Evolutionary conservation across 2,329 filamentous ascomycete species (phyloP).

Genomic region (Colletotrichum sp.): DNA sequence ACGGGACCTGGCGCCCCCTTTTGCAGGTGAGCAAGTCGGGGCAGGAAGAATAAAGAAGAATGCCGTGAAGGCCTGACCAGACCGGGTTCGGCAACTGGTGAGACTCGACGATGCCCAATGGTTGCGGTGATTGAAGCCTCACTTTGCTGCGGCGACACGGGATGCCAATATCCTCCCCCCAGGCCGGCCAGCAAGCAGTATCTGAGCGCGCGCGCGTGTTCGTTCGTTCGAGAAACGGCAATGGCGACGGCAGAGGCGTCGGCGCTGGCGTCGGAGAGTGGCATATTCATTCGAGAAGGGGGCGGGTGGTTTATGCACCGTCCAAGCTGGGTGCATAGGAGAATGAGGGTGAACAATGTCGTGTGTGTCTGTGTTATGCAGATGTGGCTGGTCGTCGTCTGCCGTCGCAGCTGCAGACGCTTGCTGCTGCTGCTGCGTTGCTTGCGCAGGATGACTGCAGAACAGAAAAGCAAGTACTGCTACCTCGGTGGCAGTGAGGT

Average conservation of each 20-base stretch:
- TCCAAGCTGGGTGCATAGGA: not conserved
- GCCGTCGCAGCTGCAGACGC: not conserved
- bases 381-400: not conserved
- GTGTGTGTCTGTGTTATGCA: not conserved
- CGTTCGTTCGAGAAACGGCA: not conserved
- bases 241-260: not conserved
- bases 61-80: not conserved
- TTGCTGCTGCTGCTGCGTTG: not conserved
- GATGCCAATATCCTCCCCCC: not conserved
- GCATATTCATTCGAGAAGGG: not conserved
- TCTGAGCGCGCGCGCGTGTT: not conserved
- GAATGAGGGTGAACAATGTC: not conserved
- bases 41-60: not conserved
- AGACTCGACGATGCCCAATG: slow-evolving; percentile 20
- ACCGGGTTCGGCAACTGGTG: slow-evolving; percentile 6
- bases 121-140: slow-evolving; percentile 2
- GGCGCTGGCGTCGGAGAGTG: not conserved
- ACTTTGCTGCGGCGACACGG: not conserved
- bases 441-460: not conserved
- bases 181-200: not conserved
- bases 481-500: not conserved
- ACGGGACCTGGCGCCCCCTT: not conserved
- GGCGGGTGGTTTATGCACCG: not conserved
- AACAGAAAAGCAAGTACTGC: not conserved
- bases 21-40: not conserved